These are phyloP conservation scores for Phialocephala sp. DNA, from an alignment of 2,329 filamentous ascomycete genomes.

Conservation along the genomic window DNA sequence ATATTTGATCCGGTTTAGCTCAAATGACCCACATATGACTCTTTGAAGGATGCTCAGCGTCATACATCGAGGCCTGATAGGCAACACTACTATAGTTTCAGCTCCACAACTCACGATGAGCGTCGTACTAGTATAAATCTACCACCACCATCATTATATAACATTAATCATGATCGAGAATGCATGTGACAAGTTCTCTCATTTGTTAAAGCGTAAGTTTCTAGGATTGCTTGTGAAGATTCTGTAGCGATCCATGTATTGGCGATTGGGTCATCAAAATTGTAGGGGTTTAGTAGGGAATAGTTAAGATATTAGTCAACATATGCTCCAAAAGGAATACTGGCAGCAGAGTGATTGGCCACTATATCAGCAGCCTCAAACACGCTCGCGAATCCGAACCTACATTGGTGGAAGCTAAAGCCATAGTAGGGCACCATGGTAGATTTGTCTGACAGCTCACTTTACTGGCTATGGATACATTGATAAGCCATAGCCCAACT, in stretches of 20 bases:
- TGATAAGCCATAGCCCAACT: constrained; percentile 61
- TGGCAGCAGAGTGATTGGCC: constrained; percentile 67
- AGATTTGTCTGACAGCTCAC: constrained; percentile 59
- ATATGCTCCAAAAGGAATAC: constrained; percentile 71
- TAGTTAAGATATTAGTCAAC: constrained; percentile 63
- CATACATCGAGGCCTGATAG: background rate
- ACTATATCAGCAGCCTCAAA: constrained; percentile 70
- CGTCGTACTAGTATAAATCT: background rate
- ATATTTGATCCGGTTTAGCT: background rate
- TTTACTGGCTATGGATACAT: constrained; percentile 63
- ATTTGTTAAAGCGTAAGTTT: too few species aligned
- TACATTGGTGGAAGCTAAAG: constrained; percentile 66
- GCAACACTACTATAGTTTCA: background rate
- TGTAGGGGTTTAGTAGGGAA: background rate
- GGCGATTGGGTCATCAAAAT: background rate
- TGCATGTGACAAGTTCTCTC: background rate
- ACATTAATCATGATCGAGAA: background rate
- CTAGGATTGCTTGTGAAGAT: background rate
- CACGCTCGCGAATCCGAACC: constrained; percentile 67
- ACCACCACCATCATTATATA: background rate
- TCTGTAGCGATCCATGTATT: background rate
- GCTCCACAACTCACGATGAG: too few species aligned
- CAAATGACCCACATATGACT: background rate
- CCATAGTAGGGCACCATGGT: constrained; percentile 70
- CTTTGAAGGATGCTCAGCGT: background rate